Evolutionary conservation across 176 grass and related monocot species (phyloP).

Genomic region (bread wheat (Triticum aestivum)): IWGSC_CS_RefSeq_v2.1 NC_057812.1:621367126-621367625

Average conservation of each 20-base stretch:
- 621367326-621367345: background rate
- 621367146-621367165: background rate
- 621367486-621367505: background rate
- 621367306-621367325: background rate
- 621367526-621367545: too few species aligned
- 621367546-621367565: too few species aligned
- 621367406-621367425: too few species aligned
- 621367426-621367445: too few species aligned
- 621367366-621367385: background rate
- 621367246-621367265: background rate
- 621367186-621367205: too few species aligned
- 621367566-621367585: too few species aligned
- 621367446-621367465: too few species aligned
- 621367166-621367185: too few species aligned
- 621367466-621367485: background rate
- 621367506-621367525: background rate
- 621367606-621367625: too few species aligned
- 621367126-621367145: background rate
- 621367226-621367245: background rate
- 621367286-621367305: background rate
- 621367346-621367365: background rate
- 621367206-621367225: too few species aligned
- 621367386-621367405: background rate
- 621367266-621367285: background rate
- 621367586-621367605: too few species aligned